phyloP scores from a whole-genome alignment of 2,329 filamentous ascomycete genomes.

The Neonectria hederae region DNA sequence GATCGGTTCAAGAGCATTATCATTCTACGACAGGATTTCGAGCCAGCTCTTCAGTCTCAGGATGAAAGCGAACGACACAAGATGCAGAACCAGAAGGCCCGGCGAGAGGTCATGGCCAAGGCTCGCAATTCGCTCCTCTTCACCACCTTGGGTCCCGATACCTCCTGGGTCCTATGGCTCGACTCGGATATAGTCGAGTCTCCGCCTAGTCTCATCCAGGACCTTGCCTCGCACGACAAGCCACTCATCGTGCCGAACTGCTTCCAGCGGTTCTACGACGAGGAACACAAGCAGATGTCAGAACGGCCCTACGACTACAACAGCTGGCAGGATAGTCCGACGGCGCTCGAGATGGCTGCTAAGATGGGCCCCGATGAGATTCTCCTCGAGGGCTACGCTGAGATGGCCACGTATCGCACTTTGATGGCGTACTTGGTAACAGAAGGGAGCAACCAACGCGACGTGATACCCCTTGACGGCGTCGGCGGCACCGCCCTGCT shows the following conservation, averaged over 20 bases:
- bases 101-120: constrained; percentile 89
- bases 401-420: constrained; percentile 90
- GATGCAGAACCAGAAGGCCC: constrained; percentile 85
- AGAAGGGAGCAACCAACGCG: constrained; percentile 63
- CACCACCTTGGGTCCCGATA: constrained; percentile 89
- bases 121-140: constrained; percentile 95
- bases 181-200: constrained; percentile 93
- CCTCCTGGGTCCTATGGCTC: constrained; percentile 97
- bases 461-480: constrained; percentile 83
- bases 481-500: constrained; percentile 92
- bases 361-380: constrained; percentile 93
- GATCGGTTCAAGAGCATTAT: constrained; percentile 91
- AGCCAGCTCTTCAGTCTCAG: constrained; percentile 81
- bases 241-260: constrained; percentile 96
- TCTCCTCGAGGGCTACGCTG: constrained; percentile 89
- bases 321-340: constrained; percentile 92
- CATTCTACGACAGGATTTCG: constrained; percentile 95
- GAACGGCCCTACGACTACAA: constrained; percentile 96
- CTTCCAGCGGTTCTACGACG: constrained; percentile 84
- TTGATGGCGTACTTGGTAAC: constrained; percentile 87
- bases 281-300: constrained; percentile 72
- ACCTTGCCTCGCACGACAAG: constrained; percentile 87
- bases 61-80: constrained; percentile 91
- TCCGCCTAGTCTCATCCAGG: constrained; percentile 85
- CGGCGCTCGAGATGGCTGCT: constrained; percentile 76